Evolutionary conservation across 192 early-diverging fungal genomes (phyloP).

Genomic region (Entrophospora sp.): DNA sequence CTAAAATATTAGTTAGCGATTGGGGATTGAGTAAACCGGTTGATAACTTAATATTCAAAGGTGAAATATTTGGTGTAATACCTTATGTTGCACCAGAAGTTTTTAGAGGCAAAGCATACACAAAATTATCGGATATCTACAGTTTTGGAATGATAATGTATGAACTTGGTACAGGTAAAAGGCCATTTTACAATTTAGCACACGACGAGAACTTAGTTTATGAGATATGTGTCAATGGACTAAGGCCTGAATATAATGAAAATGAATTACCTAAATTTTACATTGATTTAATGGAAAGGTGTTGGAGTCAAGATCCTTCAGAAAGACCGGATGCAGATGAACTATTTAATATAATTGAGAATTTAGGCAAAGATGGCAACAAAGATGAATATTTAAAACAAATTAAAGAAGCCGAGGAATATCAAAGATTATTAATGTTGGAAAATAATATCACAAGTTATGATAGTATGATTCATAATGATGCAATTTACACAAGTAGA

Average conservation of each 20-base stretch:
- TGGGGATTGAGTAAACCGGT: conserved; percentile 22
- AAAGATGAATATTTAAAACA: no score
- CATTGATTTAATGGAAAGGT: conserved; percentile 26
- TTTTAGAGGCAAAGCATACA: neutral
- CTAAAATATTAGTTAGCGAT: no score
- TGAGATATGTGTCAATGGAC: conserved; percentile 24
- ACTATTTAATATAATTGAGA: no score
- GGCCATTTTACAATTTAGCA: conserved; percentile 25
- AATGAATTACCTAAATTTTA: conserved; percentile 23
- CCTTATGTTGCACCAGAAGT: conserved; percentile 30
- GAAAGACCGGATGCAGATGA: neutral
- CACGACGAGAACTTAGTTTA: conserved; percentile 19
- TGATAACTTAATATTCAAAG: no score
- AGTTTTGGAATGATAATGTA: conserved; percentile 35
- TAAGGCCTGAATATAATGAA: conserved; percentile 21
- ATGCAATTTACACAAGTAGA: no score
- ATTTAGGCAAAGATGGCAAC: no score
- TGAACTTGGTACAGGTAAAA: conserved; percentile 29
- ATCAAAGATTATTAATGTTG: no score
- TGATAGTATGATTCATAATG: no score
- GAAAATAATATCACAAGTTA: no score
- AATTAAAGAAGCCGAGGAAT: no score
- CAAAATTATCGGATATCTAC: conserved; percentile 25
- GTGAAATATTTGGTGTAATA: conserved; percentile 24
- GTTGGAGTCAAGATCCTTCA: conserved; percentile 22